phyloP scores from a whole-genome alignment of 2,329 filamentous ascomycete genomes.

The Anisogramma anomala region DNA sequence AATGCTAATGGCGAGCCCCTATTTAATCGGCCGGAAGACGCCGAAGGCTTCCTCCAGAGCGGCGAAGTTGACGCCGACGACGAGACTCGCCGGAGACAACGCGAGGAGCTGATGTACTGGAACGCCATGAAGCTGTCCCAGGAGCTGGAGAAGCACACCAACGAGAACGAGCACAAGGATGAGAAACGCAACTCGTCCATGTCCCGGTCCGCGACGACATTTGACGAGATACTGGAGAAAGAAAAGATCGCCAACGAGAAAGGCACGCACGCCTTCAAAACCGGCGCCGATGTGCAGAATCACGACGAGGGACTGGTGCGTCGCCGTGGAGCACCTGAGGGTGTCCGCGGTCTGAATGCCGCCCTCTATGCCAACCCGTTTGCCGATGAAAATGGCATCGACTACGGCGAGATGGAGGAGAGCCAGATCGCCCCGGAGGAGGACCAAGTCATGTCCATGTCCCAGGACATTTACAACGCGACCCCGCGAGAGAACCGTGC shows the following conservation, averaged over 20 bases:
- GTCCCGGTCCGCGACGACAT: constrained; percentile 28
- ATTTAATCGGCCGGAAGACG: constrained; percentile 56
- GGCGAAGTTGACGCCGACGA: constrained; percentile 49
- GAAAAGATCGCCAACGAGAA: constrained; percentile 37
- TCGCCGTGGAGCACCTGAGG: constrained; percentile 33
- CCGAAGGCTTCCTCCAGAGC: constrained; percentile 49
- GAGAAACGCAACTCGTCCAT: constrained; percentile 13
- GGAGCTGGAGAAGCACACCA: constrained; percentile 20
- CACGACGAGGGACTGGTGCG: constrained; percentile 36
- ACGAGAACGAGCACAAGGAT: constrained; percentile 18
- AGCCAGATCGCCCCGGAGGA: constrained; percentile 32
- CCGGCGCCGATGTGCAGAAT: constrained; percentile 34
- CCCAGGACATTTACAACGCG: constrained; percentile 39
- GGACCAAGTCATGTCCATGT: constrained; percentile 32
- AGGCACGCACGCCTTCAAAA: constrained; percentile 47
- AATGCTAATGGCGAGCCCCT: constrained; percentile 36
- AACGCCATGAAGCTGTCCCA: constrained; percentile 26
- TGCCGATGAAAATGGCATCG: constrained; percentile 43
- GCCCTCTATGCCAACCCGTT: constrained; percentile 47
- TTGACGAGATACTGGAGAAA: constrained; percentile 47
- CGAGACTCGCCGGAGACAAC: constrained; percentile 46
- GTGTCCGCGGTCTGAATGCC: constrained; percentile 33
- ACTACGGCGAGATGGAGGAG: constrained; percentile 34
- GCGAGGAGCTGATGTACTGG: constrained; percentile 56
- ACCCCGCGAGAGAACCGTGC: constrained; percentile 31